Base-by-base conservation (phyloP, 495 filamentous ascomycete genomes). In the Pseudotulostoma volvatum region DNA sequence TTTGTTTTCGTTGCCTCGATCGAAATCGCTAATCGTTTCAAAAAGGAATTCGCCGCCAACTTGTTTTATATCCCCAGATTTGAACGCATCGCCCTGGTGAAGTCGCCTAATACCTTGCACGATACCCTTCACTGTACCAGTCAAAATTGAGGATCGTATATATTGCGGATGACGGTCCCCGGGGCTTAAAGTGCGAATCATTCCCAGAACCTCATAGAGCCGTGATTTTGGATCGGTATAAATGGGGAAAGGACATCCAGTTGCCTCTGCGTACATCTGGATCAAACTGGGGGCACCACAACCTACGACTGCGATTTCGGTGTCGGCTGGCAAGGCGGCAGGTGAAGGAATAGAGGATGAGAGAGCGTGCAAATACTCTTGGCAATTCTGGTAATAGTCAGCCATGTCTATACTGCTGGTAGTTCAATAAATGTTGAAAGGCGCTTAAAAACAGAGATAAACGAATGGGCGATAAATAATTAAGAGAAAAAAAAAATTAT, bases 21-120 rank as follows among this genome's bases (percentile, higher is more conserved):
- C 11, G 5, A 28, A 44, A 0, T 36, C 40, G 1, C 23, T 39
- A 18, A 19, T 34, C 1, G 30, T 56, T 52, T 84, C 81, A 46
- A 85, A 87, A 31, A 93, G 41, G 47, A 92, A 86, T 56, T 93
- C 86, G 0, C 84, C 86, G 2, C 86, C 86, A 15, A 83, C 74
- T 57, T 88, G 79, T 37, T 67, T 62, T 35, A 63, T 58, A 47
- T 81, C 74, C 0, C 85, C 84, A 2, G 70, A 75, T 44, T 78
- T 76, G n/a, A 72, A 52, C 8, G 64, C 70, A 20, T 75, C 56
- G 32, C 72, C 67, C 11, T 46, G 51, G 4, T 53, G 49, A 2
- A 76, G 40, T 47, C 74, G 53, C 51, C 65, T 68, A 9, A 88
- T 37, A 0, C 55, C 66, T 51, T 79, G 75, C 4, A 70, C 46